Evolutionary conservation across 208 protist genomes (phyloP), one percentile per base, ranked within the genome.

Genomic region (Leishmania amazonensis): DNA sequence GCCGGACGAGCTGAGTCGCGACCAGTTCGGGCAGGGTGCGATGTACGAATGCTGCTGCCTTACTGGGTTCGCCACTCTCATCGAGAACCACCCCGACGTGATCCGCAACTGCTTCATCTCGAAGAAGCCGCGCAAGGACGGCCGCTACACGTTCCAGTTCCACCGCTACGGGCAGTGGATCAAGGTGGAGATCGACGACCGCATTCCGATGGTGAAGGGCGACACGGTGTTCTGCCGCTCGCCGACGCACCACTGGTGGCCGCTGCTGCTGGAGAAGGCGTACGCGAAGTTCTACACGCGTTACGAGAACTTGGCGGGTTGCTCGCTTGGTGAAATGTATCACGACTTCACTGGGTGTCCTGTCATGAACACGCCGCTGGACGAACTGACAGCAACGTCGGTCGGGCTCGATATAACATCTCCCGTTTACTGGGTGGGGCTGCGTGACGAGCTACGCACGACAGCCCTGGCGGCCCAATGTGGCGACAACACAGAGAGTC

Each of bases 201-300:
- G 88, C 72, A 93, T 94, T 76, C 87, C 90, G 8, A 75, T 85
- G 58, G 86, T 89, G 42, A 90, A 92, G n/a, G 90, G 83, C 64
- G 78, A 86, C 71, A 89, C 90, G 73, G 76, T 94, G 64, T 95
- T 88, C 84, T 89, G 86, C 83, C 91, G 90, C 74, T 93, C 91
- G 31, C 90, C 90, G 47, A 93, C 88, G 49, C 83, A 84, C 62
- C 88, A 93, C 84, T 92, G 88, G 89, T 96, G 93, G 93, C 91
- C 93, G 74, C 83, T 91, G 82, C 81, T 88, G 85, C 88, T 91
- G 83, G 88, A 91, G 83, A 91, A 91, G 88, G 88, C 93, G 51
- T 94, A 96, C 84, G 93, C 93, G 54, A 96, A 96, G 87, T 93
- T 95, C 81, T 95, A 96, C 90, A 93, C 88, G 21, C 78, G 87